A percentile compares a stretch with the other conserved stretches of the same genome.
Conservation (phyloP, 1,139 yeast species). For the Saccharomycopsis phalli region DNA sequence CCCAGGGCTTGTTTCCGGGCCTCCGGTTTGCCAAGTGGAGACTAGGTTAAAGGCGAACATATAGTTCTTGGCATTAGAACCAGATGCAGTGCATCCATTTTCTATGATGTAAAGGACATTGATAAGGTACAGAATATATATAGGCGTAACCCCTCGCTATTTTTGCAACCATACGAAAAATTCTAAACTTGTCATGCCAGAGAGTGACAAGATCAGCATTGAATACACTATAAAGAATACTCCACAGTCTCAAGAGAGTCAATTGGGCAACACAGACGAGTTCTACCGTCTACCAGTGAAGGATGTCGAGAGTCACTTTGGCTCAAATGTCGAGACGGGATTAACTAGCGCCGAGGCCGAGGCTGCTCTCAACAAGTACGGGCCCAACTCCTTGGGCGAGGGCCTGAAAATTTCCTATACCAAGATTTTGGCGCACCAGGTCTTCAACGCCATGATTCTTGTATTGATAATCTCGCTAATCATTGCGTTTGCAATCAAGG, state of each 20-base stretch:
- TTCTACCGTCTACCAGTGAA: constrained; percentile 24
- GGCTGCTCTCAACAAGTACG: constrained; percentile 33
- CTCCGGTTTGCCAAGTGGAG: no score
- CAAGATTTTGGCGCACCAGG: constrained; percentile 56
- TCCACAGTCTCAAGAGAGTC: background rate
- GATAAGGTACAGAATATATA: no score
- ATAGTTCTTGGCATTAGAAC: no score
- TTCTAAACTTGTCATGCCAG: no score
- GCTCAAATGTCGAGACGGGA: constrained; percentile 40
- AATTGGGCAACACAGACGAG: background rate
- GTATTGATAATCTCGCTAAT: constrained; percentile 68
- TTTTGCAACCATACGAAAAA: no score
- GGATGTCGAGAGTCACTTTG: constrained; percentile 32
- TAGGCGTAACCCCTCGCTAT: no score
- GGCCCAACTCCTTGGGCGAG: constrained; percentile 56
- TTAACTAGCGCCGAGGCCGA: constrained; percentile 34
- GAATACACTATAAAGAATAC: background rate
- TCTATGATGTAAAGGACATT: no score
- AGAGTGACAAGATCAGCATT: no score
- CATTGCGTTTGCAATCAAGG: constrained; percentile 65
- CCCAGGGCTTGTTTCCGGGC: no score
- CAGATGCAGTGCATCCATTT: no score
- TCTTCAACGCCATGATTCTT: constrained; percentile 73
- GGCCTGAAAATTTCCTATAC: constrained; percentile 48
- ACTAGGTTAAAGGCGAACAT: no score